Conservation (phyloP, 441 rosid genomes). For the Hypseocharis bilobata region DNA sequence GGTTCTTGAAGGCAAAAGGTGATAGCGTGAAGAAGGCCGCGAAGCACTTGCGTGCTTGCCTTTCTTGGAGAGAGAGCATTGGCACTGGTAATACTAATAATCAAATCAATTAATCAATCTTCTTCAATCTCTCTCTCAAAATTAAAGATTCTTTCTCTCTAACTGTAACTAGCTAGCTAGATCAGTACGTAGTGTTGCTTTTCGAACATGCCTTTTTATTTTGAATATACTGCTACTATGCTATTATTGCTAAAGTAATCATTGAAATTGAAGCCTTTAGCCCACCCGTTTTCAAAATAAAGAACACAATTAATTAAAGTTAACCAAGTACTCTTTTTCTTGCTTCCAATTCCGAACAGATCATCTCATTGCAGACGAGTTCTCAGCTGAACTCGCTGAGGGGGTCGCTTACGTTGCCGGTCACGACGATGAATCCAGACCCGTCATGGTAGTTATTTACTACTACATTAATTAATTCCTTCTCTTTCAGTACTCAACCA, state of each 20-base stretch:
- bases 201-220: too few relatives aligned
- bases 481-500: too few relatives aligned
- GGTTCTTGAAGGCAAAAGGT: conserved; percentile 67
- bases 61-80: conserved; percentile 74
- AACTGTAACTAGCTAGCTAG: too few relatives aligned
- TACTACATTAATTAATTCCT: neutral
- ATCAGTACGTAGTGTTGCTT: too few relatives aligned
- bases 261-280: too few relatives aligned
- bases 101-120: too few relatives aligned
- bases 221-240: too few relatives aligned
- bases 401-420: conserved; percentile 87
- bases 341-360: conserved; percentile 40
- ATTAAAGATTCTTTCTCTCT: too few relatives aligned
- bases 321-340: conserved; percentile 2
- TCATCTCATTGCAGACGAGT: conserved; percentile 73
- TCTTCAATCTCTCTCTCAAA: too few relatives aligned
- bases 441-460: conserved; percentile 79
- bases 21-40: conserved; percentile 73
- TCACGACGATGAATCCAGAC: conserved; percentile 74
- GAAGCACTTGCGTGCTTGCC: conserved; percentile 63
- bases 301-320: too few relatives aligned
- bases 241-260: too few relatives aligned
- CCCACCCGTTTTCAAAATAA: too few relatives aligned
- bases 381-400: conserved; percentile 69
- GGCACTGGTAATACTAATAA: conserved; percentile 57